A percentile compares a stretch with the other conserved stretches of the same genome.
phyloP scores from a whole-genome alignment of 2,329 filamentous ascomycete species.

The Apiospora phragmitis region DNA sequence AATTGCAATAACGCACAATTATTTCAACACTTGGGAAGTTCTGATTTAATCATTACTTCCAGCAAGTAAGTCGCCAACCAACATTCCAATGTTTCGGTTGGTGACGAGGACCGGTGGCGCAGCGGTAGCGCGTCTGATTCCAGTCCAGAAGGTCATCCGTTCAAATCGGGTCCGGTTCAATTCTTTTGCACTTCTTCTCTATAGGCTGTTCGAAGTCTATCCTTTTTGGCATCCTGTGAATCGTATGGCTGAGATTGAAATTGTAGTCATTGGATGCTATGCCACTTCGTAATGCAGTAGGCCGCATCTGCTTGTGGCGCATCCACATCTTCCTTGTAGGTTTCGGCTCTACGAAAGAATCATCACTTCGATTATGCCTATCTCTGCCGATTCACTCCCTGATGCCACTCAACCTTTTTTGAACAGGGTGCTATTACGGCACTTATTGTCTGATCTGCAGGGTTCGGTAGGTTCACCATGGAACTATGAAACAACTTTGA shows the following conservation, averaged over 20 bases:
- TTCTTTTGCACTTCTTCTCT: neutral
- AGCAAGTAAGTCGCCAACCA: neutral
- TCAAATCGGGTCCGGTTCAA: slow-evolving; percentile 12
- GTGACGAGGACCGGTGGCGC: slow-evolving; percentile 9
- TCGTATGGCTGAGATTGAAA: no score
- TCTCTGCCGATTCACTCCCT: no score
- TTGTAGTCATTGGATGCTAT: no score
- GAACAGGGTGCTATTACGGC: no score
- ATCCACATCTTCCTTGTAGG: no score
- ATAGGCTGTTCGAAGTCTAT: neutral
- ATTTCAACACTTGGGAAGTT: neutral
- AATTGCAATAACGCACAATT: neutral
- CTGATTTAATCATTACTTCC: neutral
- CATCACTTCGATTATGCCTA: no score
- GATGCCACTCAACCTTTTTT: no score
- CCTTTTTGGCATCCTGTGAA: neutral
- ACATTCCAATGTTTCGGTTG: neutral
- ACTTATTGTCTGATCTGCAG: neutral
- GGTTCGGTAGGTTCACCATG: neutral
- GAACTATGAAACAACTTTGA: neutral
- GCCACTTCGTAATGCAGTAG: no score
- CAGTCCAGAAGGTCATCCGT: slow-evolving; percentile 12
- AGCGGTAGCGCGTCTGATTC: slow-evolving; percentile 12
- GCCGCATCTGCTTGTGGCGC: no score
- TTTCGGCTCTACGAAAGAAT: no score